A percentile compares a stretch with the other conserved stretches of the same genome.
Evolutionary conservation across 192 early-diverging fungal genomes (phyloP).

Genomic region (Backusella psychrophila): DNA sequence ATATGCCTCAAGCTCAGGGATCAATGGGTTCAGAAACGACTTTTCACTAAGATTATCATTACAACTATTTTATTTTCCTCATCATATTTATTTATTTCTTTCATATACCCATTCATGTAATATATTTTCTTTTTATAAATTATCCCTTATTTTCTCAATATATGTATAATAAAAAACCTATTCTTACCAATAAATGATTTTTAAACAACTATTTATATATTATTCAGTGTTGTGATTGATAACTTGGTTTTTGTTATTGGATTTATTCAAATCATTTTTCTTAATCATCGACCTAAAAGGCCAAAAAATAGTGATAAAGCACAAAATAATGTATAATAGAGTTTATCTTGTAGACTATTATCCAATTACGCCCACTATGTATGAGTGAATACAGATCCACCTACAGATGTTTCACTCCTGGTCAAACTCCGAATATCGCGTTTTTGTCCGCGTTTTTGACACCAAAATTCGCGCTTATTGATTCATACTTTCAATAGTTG

Average conservation of each 20-base stretch:
- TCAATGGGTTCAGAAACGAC: slow-evolving; percentile 14
- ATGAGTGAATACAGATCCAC: no score
- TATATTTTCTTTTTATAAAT: background rate
- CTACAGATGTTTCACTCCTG: no score
- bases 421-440: background rate
- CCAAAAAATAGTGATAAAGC: no score
- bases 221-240: background rate
- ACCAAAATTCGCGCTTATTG: background rate
- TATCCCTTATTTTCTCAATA: background rate
- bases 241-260: no score
- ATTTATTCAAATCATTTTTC: no score
- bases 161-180: background rate
- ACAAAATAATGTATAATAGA: no score
- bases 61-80: background rate
- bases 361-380: no score
- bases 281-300: no score
- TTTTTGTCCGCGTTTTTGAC: background rate
- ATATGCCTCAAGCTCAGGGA: slow-evolving; percentile 11
- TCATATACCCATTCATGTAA: background rate
- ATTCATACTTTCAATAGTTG: background rate
- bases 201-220: background rate
- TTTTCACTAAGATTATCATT: background rate
- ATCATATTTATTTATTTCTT: background rate
- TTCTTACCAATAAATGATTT: background rate
- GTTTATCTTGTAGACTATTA: no score